phyloP scores from a whole-genome alignment of 2,329 filamentous ascomycete genomes.

The Paraphaeosphaeria minitans region DNA sequence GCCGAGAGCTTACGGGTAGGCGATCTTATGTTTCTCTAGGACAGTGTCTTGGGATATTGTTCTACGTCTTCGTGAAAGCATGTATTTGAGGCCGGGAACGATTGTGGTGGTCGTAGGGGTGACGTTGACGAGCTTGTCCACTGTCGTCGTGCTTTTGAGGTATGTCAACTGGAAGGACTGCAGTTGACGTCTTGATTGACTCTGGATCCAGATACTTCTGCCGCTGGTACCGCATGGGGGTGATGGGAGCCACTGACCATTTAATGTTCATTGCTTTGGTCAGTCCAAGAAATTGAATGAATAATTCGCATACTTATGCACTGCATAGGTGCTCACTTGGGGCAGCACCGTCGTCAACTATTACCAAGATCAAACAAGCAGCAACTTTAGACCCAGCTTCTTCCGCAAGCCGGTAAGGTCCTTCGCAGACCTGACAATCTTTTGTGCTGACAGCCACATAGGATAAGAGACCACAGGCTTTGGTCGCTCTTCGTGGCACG shows the following conservation, averaged over 20 bases:
- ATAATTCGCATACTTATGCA: slow-evolving; percentile 15
- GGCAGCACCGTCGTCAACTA: slow-evolving; percentile 44
- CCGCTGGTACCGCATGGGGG: slow-evolving; percentile 40
- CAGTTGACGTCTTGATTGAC: slow-evolving; percentile 10
- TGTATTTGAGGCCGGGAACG: slow-evolving; percentile 40
- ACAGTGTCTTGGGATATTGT: slow-evolving; percentile 7
- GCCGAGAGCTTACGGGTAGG: not conserved
- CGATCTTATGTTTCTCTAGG: slow-evolving; percentile 7
- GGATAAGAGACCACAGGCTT: slow-evolving; percentile 37
- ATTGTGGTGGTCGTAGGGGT: slow-evolving; percentile 42
- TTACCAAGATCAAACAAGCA: slow-evolving; percentile 40
- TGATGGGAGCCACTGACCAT: slow-evolving; percentile 39
- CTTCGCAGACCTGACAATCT: not conserved
- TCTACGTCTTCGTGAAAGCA: slow-evolving; percentile 6
- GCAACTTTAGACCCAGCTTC: slow-evolving; percentile 29
- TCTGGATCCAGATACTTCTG: slow-evolving; percentile 37
- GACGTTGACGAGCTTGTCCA: slow-evolving; percentile 44
- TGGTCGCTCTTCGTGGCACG: slow-evolving; percentile 29
- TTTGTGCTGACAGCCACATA: slow-evolving; percentile 19
- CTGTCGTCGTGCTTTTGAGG: slow-evolving; percentile 39
- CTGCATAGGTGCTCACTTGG: slow-evolving; percentile 40
- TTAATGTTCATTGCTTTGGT: slow-evolving; percentile 43
- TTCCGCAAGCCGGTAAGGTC: slow-evolving; percentile 34
- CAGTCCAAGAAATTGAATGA: slow-evolving; percentile 7
- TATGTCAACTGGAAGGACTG: slow-evolving; percentile 17